Base-by-base conservation (phyloP, 345 rosid genomes). In the Lepidium didymum region DNA sequence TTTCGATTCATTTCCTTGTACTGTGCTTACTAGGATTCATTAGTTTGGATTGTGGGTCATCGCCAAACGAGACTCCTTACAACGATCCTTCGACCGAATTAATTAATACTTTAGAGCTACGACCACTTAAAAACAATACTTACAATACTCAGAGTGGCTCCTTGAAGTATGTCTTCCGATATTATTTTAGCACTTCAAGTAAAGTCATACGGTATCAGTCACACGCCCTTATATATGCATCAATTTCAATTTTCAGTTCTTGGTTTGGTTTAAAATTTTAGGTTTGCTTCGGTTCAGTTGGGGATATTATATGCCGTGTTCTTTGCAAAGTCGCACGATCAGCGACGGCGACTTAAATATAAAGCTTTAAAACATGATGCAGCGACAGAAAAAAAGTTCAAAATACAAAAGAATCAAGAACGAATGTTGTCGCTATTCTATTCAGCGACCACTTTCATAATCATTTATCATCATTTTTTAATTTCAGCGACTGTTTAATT, bases 91-190 rank as follows among this genome's bases (percentile, higher is more conserved):
- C 34, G 12, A 68, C 64, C 38, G 78, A 74, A 53, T 16, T 75
- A 54, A 70, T 76, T 37, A 63, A 40, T 47, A 41, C 31, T 10
- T 56, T 76, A 37, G 79, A 76, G 67, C 57, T 76, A 41, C 47
- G 76, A 31, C 75, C 75, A 35, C 49, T 76, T 14, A 4, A 31
- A 10, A 65, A 76, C 42, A 41, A 2, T 36, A 70, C 64, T 42
- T 76, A 76, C 52, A 47, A 56, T 59, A 70, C 76, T 64, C 79
- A 64, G 31, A 69, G 66, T 14, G 71, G 72, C 50, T 70, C 75
- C 8, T 35, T 76, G 1, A 38, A 44, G 33, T 53, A 3, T 45
- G 27, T 13, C 5, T 5, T 38, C 13, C 66, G 79, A 10, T 16
- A 70, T 41, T 76, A 69, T 70, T 61, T 66, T n/a, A 75, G 73